Base-by-base conservation (phyloP, 305 asterid genomes). In the Petunia hybrid region DNA sequence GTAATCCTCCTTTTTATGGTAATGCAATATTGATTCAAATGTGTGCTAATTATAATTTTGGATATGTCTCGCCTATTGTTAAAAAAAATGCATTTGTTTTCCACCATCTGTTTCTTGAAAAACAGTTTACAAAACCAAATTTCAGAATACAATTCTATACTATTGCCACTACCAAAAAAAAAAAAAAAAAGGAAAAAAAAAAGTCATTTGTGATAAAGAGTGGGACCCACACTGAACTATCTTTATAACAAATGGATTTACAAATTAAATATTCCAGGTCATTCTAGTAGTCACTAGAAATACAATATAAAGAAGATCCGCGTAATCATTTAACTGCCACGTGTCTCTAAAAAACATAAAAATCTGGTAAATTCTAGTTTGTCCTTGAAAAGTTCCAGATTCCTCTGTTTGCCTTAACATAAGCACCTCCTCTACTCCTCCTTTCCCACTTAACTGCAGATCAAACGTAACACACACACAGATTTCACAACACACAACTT, bases 281-380 rank as follows among this genome's bases (percentile, higher is more conserved):
- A 74, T 8, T 74, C 64, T 51, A 53, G 78, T 51, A 53, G 78
- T 38, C 35, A 73, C 48, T 8, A 51, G 64, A 73, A 3, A 6
- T 7, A 73, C 14, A 14, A 51, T 51, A 51, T 51, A 22, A 22
- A 22, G 31, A 22, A 22, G 31, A 22, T 51, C 5, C n/a, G 12
- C n/a, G 57, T 51, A 48, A 73, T 12, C 55, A 22, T 9, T 36
- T 4, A 2, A 1, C 6, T 13, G 2, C 64, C 78, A 73, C 78
- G 78, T 51, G 57, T 8, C 46, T 35, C 8, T 0, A 3, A 73
- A 12, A n/a, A 1, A 12, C 6, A 51, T 10, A 48, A 48, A 3
- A 9, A 5, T 51, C 94, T 83, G 82, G 93, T 79, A 86, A 75
- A 56, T 91, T 92, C 97, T 79, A 82, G 93, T 7, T 14, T 39